A percentile compares a stretch with the other conserved stretches of the same genome.
These are phyloP conservation scores for Coniochaeta sp. DNA, from an alignment of 2,329 filamentous ascomycete genomes.

Conservation along the genomic window DNA sequence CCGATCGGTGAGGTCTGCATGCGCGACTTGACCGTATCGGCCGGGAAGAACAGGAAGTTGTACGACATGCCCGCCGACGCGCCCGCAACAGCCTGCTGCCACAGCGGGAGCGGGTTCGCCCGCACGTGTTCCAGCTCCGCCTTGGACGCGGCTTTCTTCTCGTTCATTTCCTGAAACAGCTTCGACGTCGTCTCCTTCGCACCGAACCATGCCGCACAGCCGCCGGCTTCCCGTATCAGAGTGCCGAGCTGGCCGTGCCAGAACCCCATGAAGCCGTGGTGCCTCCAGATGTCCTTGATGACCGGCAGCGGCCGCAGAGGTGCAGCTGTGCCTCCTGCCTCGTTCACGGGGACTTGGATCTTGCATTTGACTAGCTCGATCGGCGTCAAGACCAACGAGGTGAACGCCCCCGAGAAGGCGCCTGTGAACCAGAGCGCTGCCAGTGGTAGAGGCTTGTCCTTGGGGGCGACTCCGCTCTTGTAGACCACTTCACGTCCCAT, in stretches of 20 bases:
- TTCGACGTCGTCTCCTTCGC: conserved; percentile 74
- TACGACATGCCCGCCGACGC: conserved; percentile 87
- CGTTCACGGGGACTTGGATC: conserved; percentile 68
- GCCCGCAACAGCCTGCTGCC: conserved; percentile 82
- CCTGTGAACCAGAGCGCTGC: conserved; percentile 70
- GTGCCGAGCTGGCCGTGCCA: conserved; percentile 95
- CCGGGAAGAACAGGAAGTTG: conserved; percentile 96
- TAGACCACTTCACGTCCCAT: conserved; percentile 62
- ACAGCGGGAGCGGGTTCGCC: conserved; percentile 59
- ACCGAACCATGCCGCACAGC: conserved; percentile 92
- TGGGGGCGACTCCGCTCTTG: conserved; percentile 37
- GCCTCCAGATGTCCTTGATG: conserved; percentile 71
- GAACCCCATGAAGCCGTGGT: conserved; percentile 78
- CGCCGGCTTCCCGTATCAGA: conserved; percentile 86
- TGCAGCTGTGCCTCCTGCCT: conserved; percentile 29
- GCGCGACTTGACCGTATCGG: conserved; percentile 93
- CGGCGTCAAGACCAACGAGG: conserved; percentile 84
- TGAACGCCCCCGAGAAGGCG: conserved; percentile 80
- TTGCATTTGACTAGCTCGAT: conserved; percentile 98
- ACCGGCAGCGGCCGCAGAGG: conserved; percentile 61
- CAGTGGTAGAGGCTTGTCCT: conserved; percentile 61
- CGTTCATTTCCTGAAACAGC: conserved; percentile 56
- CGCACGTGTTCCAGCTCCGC: conserved; percentile 31
- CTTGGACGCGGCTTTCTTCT: conserved; percentile 29
- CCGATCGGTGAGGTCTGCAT: conserved; percentile 84